phyloP scores from a whole-genome alignment of 106 monocot genomes.

The Dactylorhiza incarnata region DNA sequence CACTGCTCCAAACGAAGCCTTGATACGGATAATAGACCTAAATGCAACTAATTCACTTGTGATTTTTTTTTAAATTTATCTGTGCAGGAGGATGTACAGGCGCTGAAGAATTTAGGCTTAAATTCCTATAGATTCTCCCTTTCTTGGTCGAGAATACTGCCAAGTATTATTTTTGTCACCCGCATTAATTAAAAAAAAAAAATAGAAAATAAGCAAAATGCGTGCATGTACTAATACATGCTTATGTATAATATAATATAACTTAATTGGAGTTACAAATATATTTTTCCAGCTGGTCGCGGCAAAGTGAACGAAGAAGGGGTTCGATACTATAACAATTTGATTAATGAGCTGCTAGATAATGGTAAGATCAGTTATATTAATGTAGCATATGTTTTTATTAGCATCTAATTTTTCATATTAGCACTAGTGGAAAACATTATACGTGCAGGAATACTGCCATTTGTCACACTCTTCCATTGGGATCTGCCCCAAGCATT shows the following conservation, averaged over 20 bases:
- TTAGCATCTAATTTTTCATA: background rate
- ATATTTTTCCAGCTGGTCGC: background rate
- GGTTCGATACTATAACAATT: slow-evolving; percentile 41
- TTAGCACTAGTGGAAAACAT: no score
- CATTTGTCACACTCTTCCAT: slow-evolving; percentile 50
- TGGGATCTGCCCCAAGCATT: slow-evolving; percentile 48
- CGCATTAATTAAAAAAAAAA: background rate
- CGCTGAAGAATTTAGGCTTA: slow-evolving; percentile 33
- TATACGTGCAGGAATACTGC: slow-evolving; percentile 21
- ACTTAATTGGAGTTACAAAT: no score
- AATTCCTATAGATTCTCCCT: slow-evolving; percentile 45
- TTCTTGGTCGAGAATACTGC: slow-evolving; percentile 46
- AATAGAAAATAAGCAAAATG: background rate
- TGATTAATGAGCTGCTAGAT: slow-evolving; percentile 46
- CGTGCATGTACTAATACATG: background rate
- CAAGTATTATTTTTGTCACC: slow-evolving; percentile 15
- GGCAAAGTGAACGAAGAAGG: slow-evolving; percentile 52
- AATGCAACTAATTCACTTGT: background rate
- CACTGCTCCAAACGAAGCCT: no score
- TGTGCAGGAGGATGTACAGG: slow-evolving; percentile 34
- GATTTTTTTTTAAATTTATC: background rate
- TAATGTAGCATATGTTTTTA: background rate
- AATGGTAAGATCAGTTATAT: slow-evolving; percentile 9
- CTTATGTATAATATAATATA: no score
- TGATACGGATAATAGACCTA: no score